Percentiles rank a stretch among this genome's conserved stretches.
Conservation (phyloP, 2,329 filamentous ascomycete species). For the Apiospora saccharicola region DNA sequence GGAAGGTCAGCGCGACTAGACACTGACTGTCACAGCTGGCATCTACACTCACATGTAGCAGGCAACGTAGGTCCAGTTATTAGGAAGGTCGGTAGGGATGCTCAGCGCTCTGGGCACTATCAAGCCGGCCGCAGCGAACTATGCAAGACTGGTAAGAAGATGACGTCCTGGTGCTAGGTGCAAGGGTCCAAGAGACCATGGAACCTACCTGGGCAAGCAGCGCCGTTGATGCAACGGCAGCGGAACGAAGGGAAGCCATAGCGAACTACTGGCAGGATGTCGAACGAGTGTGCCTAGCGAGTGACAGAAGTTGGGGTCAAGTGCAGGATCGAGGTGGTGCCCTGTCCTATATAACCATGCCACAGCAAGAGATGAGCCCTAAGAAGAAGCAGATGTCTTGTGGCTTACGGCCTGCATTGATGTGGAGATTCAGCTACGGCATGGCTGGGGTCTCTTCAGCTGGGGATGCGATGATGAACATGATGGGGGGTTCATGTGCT, state of each 20-base stretch:
- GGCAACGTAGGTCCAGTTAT: conserved; percentile 30
- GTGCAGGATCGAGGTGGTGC: background rate
- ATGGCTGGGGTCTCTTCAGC: conserved; percentile 4
- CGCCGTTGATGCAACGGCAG: conserved; percentile 3
- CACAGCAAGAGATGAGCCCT: background rate
- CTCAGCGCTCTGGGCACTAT: conserved; percentile 25
- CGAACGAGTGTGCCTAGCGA: conserved; percentile 10
- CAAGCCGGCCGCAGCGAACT: conserved; percentile 24
- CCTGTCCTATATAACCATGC: background rate
- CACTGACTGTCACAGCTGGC: background rate
- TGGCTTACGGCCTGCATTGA: background rate
- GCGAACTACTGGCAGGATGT: background rate
- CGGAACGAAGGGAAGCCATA: conserved; percentile 23
- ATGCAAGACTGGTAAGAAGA: background rate
- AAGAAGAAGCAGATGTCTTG: background rate
- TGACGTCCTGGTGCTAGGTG: background rate
- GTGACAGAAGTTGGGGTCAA: background rate
- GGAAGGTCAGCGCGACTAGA: background rate
- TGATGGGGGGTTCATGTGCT: background rate
- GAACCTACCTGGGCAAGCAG: conserved; percentile 12
- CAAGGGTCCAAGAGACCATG: background rate
- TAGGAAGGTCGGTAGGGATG: conserved; percentile 27
- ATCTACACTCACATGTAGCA: conserved; percentile 28
- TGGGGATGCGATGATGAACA: background rate
- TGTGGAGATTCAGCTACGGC: background rate